Conservation (phyloP, 169 alveolate genomes). For the Plasmodium chabaudi region DNA sequence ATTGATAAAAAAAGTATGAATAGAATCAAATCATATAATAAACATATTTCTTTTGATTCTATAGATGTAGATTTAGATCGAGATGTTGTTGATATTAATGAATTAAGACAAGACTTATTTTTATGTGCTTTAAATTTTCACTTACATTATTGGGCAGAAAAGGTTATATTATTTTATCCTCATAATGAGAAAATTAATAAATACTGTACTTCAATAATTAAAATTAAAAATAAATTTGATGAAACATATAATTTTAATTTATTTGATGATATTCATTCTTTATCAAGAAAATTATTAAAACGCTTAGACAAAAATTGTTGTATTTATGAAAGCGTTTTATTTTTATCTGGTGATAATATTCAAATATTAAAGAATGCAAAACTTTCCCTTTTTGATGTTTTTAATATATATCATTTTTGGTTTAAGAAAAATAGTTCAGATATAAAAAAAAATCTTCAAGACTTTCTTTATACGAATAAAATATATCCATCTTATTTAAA, state of each 20-base stretch:
- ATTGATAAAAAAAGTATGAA: constrained; percentile 38
- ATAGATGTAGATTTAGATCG: constrained; percentile 64
- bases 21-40: constrained; percentile 45
- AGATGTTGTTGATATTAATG: constrained; percentile 54
- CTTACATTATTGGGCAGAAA: constrained; percentile 70
- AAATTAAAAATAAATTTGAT: constrained; percentile 62
- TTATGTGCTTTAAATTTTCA: constrained; percentile 74
- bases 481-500: constrained; percentile 59
- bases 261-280: constrained; percentile 42
- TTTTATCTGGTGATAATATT: constrained; percentile 54
- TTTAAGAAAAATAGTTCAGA: constrained; percentile 54
- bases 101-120: constrained; percentile 39
- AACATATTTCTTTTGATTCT: constrained; percentile 42
- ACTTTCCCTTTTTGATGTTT: constrained; percentile 51
- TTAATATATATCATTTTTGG: constrained; percentile 70
- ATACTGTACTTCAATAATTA: constrained; percentile 40
- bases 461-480: constrained; percentile 63
- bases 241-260: constrained; percentile 57
- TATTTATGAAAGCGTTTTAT: constrained; percentile 72
- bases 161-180: constrained; percentile 72
- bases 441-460: constrained; percentile 36
- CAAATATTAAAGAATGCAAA: constrained; percentile 54
- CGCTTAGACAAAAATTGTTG: constrained; percentile 50
- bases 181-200: constrained; percentile 68
- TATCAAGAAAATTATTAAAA: constrained; percentile 55